phyloP scores from a whole-genome alignment of 768 basidiomycete species.

The Russula compacta region DNA sequence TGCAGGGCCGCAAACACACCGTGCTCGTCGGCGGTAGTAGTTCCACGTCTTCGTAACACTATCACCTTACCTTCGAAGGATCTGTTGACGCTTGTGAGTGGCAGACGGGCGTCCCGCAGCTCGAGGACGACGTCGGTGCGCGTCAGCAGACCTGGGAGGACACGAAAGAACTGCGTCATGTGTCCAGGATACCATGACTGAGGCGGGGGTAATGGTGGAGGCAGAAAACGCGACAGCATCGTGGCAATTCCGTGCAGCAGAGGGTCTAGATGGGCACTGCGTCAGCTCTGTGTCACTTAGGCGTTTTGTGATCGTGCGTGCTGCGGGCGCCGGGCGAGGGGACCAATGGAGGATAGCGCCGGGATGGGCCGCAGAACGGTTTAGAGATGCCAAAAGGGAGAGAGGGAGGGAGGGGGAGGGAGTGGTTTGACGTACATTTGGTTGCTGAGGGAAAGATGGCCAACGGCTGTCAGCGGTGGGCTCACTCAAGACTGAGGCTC shows the following conservation, averaged over 20 bases:
- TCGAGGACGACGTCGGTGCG: slow-evolving; percentile 90
- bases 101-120: slow-evolving; percentile 85
- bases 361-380: background rate
- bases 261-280: slow-evolving; percentile 1
- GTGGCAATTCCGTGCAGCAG: background rate
- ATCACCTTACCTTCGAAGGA: slow-evolving; percentile 62
- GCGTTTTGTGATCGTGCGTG: slow-evolving; percentile 6
- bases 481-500: background rate
- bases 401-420: background rate
- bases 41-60: slow-evolving; percentile 15
- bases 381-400: background rate
- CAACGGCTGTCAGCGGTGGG: too few species aligned
- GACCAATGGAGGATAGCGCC: background rate
- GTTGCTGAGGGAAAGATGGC: background rate
- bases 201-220: slow-evolving; percentile 52
- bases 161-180: slow-evolving; percentile 80
- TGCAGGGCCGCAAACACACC: background rate
- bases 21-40: background rate
- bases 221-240: slow-evolving; percentile 31
- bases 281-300: slow-evolving; percentile 9
- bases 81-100: slow-evolving; percentile 88
- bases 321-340: background rate
- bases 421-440: slow-evolving; percentile 13
- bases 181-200: slow-evolving; percentile 96
- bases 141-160: slow-evolving; percentile 65